These are phyloP conservation scores for Stagonosporopsis rhizophila DNA, from an alignment of 2,329 filamentous ascomycete genomes.

Conservation along the genomic window DNA sequence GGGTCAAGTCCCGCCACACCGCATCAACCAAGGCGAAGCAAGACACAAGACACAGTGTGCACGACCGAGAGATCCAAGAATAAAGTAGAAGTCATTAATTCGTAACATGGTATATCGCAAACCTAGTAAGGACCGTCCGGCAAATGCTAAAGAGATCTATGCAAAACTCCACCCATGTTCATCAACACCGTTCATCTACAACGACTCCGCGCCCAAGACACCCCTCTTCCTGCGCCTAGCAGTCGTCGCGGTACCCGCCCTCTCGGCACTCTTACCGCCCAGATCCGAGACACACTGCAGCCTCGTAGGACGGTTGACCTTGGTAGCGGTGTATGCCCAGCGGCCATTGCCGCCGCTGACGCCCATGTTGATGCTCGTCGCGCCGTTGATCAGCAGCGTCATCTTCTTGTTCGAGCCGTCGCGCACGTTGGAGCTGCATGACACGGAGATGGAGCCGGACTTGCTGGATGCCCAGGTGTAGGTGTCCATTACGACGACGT, in stretches of 20 bases:
- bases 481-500: constrained; percentile 42
- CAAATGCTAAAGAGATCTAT: not conserved
- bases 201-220: not conserved
- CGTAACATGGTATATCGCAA: not conserved
- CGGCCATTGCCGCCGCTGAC: constrained; percentile 32
- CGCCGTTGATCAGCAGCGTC: constrained; percentile 38
- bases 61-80: not conserved
- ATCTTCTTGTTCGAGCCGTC: constrained; percentile 42
- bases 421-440: constrained; percentile 45
- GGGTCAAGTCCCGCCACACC: too few species aligned
- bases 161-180: not conserved
- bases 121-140: not conserved
- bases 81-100: not conserved
- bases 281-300: constrained; percentile 38
- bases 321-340: constrained; percentile 37
- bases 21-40: too few species aligned
- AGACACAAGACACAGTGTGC: not conserved
- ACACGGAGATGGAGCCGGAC: constrained; percentile 41
- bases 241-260: constrained; percentile 29
- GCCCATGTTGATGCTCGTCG: constrained; percentile 31
- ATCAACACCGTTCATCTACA: not conserved
- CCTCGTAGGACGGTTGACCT: constrained; percentile 37
- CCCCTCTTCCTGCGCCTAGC: constrained; percentile 11
- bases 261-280: constrained; percentile 30
- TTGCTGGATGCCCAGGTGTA: constrained; percentile 44